A percentile compares a stretch with the other conserved stretches of the same genome.
Conservation (phyloP, 352 stramenopile genomes). For the Phytophthora hibernalis region DNA sequence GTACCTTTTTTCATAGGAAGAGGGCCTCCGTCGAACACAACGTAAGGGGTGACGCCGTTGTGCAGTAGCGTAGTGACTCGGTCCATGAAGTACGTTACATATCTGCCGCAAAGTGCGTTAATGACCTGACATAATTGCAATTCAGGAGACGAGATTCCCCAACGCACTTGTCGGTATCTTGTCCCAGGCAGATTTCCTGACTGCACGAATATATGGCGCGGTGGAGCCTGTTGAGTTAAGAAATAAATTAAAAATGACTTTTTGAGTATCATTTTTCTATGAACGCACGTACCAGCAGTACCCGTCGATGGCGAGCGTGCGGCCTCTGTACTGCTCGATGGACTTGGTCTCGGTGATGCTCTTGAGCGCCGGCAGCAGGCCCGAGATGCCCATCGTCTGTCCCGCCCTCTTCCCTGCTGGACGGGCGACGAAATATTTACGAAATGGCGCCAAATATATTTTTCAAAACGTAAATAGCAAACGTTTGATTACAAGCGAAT, state of each 20-base stretch:
- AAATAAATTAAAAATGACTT: slow-evolving; percentile 1
- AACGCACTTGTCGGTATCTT: slow-evolving; percentile 74
- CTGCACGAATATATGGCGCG: slow-evolving; percentile 81
- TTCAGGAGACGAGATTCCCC: neutral
- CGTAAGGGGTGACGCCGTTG: slow-evolving; percentile 72
- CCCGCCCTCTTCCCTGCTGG: slow-evolving; percentile 27
- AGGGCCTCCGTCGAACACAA: slow-evolving; percentile 79
- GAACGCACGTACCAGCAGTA: slow-evolving; percentile 75
- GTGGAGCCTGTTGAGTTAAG: slow-evolving; percentile 60
- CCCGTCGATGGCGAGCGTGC: slow-evolving; percentile 80
- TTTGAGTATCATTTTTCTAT: neutral
- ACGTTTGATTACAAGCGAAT: neutral
- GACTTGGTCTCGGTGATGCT: slow-evolving; percentile 72
- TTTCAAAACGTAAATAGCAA: slow-evolving; percentile 30
- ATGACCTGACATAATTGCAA: slow-evolving; percentile 12
- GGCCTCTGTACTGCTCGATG: slow-evolving; percentile 60
- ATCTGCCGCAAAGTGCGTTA: slow-evolving; percentile 48
- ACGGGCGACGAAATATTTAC: slow-evolving; percentile 31
- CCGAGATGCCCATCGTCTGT: slow-evolving; percentile 55
- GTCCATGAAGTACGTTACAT: slow-evolving; percentile 82
- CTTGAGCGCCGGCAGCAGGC: slow-evolving; percentile 74
- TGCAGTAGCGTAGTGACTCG: slow-evolving; percentile 56
- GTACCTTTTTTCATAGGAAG: slow-evolving; percentile 84
- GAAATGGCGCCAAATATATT: slow-evolving; percentile 47
- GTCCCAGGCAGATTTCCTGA: slow-evolving; percentile 72